Percentiles rank a stretch among this genome's conserved stretches.
These are phyloP conservation scores for Botrytis fabae DNA, from an alignment of 2,329 filamentous ascomycete species.

Conservation along the genomic window DNA sequence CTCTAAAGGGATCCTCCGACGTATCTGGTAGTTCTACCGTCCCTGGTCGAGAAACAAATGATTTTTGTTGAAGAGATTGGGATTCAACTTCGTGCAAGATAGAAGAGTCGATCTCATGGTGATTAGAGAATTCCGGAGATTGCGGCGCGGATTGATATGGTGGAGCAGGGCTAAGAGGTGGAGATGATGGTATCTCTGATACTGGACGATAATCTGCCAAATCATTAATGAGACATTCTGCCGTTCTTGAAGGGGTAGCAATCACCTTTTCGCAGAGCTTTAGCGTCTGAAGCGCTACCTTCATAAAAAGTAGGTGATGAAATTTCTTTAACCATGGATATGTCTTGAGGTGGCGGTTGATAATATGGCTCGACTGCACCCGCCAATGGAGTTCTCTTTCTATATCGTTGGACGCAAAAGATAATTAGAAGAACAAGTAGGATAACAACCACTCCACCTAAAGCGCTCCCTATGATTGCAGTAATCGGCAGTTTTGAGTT, in stretches of 20 bases:
- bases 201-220: not conserved
- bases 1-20: not conserved
- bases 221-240: not conserved
- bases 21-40: slow-evolving; percentile 11
- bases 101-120: slow-evolving; percentile 15
- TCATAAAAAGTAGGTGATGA: not conserved
- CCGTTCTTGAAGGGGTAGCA: too few relatives aligned
- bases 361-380: not conserved
- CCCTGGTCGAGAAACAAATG: not conserved
- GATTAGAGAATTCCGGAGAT: not conserved
- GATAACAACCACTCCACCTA: not conserved
- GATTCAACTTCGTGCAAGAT: slow-evolving; percentile 13
- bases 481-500: not conserved
- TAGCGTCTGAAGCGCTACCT: not conserved
- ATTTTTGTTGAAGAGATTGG: not conserved
- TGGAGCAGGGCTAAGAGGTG: slow-evolving; percentile 14
- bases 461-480: not conserved
- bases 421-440: not conserved
- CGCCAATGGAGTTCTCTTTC: not conserved
- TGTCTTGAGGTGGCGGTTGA: not conserved
- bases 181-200: not conserved
- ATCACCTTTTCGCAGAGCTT: not conserved
- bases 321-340: not conserved
- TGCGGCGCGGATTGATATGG: slow-evolving; percentile 12
- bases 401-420: not conserved